Base-by-base conservation (phyloP, 495 filamentous ascomycete genomes). In the Neohortaea acidophila region DNA sequence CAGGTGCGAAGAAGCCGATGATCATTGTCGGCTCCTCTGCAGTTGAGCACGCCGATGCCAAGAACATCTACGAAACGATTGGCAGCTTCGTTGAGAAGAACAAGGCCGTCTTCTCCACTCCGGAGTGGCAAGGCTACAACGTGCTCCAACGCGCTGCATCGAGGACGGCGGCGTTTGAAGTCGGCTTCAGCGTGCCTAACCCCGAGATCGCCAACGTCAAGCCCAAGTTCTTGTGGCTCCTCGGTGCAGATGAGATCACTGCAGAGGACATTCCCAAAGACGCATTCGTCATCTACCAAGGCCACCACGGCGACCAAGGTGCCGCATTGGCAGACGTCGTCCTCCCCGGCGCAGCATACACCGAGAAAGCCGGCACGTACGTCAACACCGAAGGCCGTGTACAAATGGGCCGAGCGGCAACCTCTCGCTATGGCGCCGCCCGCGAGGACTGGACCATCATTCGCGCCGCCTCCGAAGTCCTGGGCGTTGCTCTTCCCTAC, bases 361-460 rank as follows among this genome's bases (percentile, higher is more conserved):
- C 87, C 10, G 89, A 97, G 66, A 97, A 97, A 65, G 70, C 77
- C n/a, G 89, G 75, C 21, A 97, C 89, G 11, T 96, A 87, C 45
- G 70, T 97, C 62, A 97, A 96, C 69, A 96, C 89, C 8, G 89
- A 97, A 59, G 89, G 89, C 28, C 79, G 89, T 44, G 81, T 84
- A 11, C 89, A 97, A 63, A 77, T 96, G 61, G 85, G 81, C 31
- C 76, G 89, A 45, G 77, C 79, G 14, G 89, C 89, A 2, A 86
- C 83, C 18, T 77, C 75, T 26, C 62, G 89, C 38, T 79, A 82
- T 32, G 89, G 89, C 39, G 89, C 84, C 39, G 73, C 86, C 35
- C 72, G 89, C 48, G 86, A 91, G 46, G 89, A 97, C 59, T 97
- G 89, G 89, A 96, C 94, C 68, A 96, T 97, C 49, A 73, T 97